Evolutionary conservation across 345 rosid species (phyloP), one percentile per base, ranked within the genome.

Genomic region (Eucalyptus regnans): DNA sequence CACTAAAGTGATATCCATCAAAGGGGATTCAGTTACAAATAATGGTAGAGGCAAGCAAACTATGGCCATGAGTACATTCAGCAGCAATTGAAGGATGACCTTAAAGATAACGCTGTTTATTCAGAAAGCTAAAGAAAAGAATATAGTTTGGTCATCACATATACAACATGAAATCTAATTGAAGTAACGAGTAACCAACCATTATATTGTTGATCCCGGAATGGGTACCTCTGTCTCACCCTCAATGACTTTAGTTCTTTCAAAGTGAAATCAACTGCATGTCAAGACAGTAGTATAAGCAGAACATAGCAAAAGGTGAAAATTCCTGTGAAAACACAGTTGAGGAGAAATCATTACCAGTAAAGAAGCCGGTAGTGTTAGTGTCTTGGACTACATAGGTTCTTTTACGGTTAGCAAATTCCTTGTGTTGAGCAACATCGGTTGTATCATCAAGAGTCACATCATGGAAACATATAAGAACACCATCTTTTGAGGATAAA

Each of bases 151-250:
- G 37, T 49, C 56, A 66, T 87, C 54, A 46, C 31, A 66, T 49
- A 14, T n/a, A 27, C 23, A 15, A 60, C 79, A 48, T 15, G 11
- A 60, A 50, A 66, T 48, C 22, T 52, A 29, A 49, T 37, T 48
- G 86, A 84, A 64, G 58, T 76, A 76, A 37, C 3, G 41, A 87
- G 88, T 64, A 76, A 90, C 94, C 86, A 86, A 96, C 99, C 99
- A 89, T 97, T 97, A 89, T 96, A 96, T 87, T 96, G 96, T 89
- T 95, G 98, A 93, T 97, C 98, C 54, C 99, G 95, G 91, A 95
- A 96, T 68, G 90, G 88, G 92, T 86, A 96, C 88, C 99, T 92
- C 95, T 97, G 99, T 90, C 94, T 97, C 89, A 94, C 96, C 41
- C 99, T 91, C 88, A 97, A 91, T 86, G 87, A 93, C 92, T 94